These are phyloP conservation scores for Cyberlindnera mrakii DNA, from an alignment of 805 yeast species.

Conservation along the genomic window DNA sequence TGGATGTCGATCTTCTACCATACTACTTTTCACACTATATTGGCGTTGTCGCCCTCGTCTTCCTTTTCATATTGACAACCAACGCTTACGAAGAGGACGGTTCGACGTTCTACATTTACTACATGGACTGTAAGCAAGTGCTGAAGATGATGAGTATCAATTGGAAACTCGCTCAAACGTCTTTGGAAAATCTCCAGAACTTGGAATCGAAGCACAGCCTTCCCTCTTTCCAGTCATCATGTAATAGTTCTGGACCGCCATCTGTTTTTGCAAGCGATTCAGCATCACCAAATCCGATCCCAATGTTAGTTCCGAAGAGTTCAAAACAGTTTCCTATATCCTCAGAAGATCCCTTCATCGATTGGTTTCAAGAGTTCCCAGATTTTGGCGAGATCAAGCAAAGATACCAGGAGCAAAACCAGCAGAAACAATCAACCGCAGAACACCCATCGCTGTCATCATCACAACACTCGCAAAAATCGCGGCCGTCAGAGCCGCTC, in stretches of 20 bases:
- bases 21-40: slow-evolving; percentile 11
- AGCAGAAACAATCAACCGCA: neutral
- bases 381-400: neutral
- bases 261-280: too few relatives aligned
- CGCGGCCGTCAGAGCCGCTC: too few relatives aligned
- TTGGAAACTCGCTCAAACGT: slow-evolving; percentile 1
- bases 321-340: too few relatives aligned
- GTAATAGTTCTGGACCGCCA: too few relatives aligned
- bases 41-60: slow-evolving; percentile 8
- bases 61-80: slow-evolving; percentile 3
- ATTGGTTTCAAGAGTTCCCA: slow-evolving; percentile 1
- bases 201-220: neutral
- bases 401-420: neutral
- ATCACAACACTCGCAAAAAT: too few relatives aligned
- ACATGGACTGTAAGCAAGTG: neutral
- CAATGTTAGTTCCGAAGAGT: too few relatives aligned
- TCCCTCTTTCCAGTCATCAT: neutral
- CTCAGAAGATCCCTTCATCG: neutral
- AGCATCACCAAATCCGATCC: too few relatives aligned
- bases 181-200: neutral
- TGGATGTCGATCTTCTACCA: slow-evolving; percentile 8
- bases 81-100: neutral
- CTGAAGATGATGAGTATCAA: neutral
- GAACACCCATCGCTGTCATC: too few relatives aligned
- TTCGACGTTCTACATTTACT: neutral